Base-by-base conservation (phyloP, 1,139 yeast genomes). In the Saccharomyces pastorianus region DNA sequence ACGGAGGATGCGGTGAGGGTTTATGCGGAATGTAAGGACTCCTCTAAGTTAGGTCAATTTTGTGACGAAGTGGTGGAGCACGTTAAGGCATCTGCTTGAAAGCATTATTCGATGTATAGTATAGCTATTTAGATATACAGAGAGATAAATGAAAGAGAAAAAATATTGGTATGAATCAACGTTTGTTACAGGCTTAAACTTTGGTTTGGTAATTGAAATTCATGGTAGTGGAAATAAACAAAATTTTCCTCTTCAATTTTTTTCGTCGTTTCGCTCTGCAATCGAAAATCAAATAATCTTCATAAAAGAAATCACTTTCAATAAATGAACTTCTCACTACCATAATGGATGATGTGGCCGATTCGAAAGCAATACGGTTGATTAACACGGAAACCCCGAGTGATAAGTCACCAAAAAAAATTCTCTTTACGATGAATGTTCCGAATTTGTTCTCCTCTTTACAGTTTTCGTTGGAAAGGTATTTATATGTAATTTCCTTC, bases 1-100 rank as follows among this genome's bases (percentile, higher is more conserved):
- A 93, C 99, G 1, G 99, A 93, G 70, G 95, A 95, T 71, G 98
- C 96, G 0, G 98, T 93, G 2, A 81, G 99, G 64, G 88, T 93
- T 8, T 93, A 93, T 63, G 95, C 97, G 1, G 99, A 93, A 70
- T 38, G 44, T 38, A 7, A 38, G 44, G 44, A 38, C 23, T 11
- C 25, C 8, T 17, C 44, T 20, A 17, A 38, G 3, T 17, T 38
- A 38, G 44, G 17, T 11, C 44, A 38, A 8, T 38, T 38, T 17
- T 38, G 44, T 6, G 17, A 38, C 23, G 44, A 38, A 38, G 9
- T 38, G 9, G 44, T 38, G 13, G 44, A 17, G 23, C 11, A 17
- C 23, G 44, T 38, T 1, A 38, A 38, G 17, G 23, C 44, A 5
- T 38, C 44, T 9, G 44, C 11, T 25, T 38, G 13, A 38, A 38